Base-by-base conservation (phyloP, 257 asterid species). In the Phtheirospermum japonicum region DNA sequence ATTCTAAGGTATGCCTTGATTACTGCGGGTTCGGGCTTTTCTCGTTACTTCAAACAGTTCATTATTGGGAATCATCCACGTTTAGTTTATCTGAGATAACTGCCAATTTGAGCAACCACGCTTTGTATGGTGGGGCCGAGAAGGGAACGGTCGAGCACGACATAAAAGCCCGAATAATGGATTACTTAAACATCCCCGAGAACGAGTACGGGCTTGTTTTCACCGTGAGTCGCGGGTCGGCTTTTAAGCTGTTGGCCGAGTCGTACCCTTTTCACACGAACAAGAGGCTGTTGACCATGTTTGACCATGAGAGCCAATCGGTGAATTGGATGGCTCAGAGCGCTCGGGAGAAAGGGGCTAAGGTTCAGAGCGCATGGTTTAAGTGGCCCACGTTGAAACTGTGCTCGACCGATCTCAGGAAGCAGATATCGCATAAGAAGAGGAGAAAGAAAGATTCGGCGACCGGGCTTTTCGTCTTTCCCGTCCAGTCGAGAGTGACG, bases 301-400 rank as follows among this genome's bases (percentile, higher is more conserved):
- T 85, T 57, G 99, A 93, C 79, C 99, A 93, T 3, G 99, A 93
- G 64, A 93, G 99, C 61, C 97, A 93, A 67, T 89, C 97, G 1
- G 89, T 93, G 62, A 90, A 84, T 73, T 87, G 95, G 97, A 89
- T 93, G 99, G 96, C 81, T 69, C 99, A 89, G 66, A 84, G 94
- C 64, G 99, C 99, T 46, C 72, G 82, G 66, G 97, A 85, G 76
- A 93, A 93, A 74, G 99, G 97, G 23, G 97, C 99, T 0, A 93
- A 89, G 76, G 95, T 89, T 64, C 79, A 87, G 8, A 87, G 97
- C 36, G 97, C 99, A 0, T 93, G 99, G 99, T 93, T 85, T 67
- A 93, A 84, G 72, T 93, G 97, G 99, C 99, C 96, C 23, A 89
- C 97, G 3, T 76, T 93, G 65, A 93, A 93, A 65, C 90, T 93